Evolutionary conservation across 179 eudicot species (phyloP), one percentile per base, ranked within the genome.

Genomic region (Actinidia arguta): DNA sequence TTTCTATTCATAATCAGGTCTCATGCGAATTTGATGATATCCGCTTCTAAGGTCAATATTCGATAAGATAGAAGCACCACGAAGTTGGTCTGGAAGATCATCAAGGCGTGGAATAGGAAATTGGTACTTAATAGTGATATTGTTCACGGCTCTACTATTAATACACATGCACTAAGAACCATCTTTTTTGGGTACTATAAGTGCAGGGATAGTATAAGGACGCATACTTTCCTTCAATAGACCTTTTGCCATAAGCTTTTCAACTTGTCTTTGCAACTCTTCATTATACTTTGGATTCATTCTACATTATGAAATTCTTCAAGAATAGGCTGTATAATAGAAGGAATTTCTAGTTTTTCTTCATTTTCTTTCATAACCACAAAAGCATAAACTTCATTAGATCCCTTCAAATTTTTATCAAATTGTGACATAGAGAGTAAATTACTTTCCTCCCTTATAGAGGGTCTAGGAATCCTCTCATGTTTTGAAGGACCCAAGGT

Each of bases 111-210:
- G 52, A 76, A 76, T 76, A 3, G 52, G 68, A 39, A 76, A 44
- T 0, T 4, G 27, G 44, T 56, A 76, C 52, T 76, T 76, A 52
- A 76, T 76, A 10, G 52, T 76, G 66, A 75, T 75, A 27, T 76
- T 76, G 61, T 76, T 76, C 5, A 76, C 13, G 7, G 36, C 75
- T 44, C 25, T 55, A 56, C 80, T 58, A 76, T 76, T 68, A 76
- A 76, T 24, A 25, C 67, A 76, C 79, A 76, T 76, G 18, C 27
- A 27, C 18, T 22, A 59, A 1, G 67, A 54, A 36, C 68, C 48
- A 76, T 54, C 67, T 6, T 71, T 46, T 39, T 71, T 71, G 0
- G 31, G 75, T 20, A 47, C 55, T 7, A 71, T 16, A 46, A 47
- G 55, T 1, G 55, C 55, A 8, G 18, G 64, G 18, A 75, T 13